phyloP scores from a whole-genome alignment of 257 asterid genomes.

The Coffea canephora region DNA sequence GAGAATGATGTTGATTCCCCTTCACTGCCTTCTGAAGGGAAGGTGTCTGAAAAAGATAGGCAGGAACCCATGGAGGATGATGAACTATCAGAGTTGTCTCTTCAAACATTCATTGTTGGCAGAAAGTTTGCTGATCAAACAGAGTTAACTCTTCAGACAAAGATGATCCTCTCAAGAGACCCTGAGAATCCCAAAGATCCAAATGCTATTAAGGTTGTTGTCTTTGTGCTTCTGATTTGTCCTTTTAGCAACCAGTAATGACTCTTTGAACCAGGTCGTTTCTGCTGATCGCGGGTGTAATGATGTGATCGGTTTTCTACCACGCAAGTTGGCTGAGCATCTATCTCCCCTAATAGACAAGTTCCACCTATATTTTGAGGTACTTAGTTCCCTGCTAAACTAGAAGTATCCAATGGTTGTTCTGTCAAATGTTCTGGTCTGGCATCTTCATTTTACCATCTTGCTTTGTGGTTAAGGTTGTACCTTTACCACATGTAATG shows the following conservation, averaged over 20 bases:
- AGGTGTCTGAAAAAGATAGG: constrained; percentile 25
- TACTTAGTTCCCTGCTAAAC: constrained; percentile 21
- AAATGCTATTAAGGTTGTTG: constrained; percentile 78
- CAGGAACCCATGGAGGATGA: constrained; percentile 30
- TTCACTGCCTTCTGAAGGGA: constrained; percentile 26
- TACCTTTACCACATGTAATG: background rate
- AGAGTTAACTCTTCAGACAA: constrained; percentile 46
- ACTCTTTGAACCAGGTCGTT: constrained; percentile 55
- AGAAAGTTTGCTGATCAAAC: constrained; percentile 57
- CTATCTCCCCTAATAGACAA: constrained; percentile 77
- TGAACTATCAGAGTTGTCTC: constrained; percentile 38
- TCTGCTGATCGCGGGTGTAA: constrained; percentile 46
- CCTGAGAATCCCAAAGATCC: constrained; percentile 68
- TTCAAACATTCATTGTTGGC: constrained; percentile 80
- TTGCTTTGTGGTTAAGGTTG: background rate
- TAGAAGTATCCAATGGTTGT: background rate
- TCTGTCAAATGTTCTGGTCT: background rate
- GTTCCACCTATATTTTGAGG: constrained; percentile 71
- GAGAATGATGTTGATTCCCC: constrained; percentile 23
- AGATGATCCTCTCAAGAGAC: constrained; percentile 67
- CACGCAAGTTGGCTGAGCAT: constrained; percentile 71
- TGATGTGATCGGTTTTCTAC: constrained; percentile 72
- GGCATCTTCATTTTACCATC: background rate
- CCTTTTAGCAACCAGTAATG: constrained; percentile 10
- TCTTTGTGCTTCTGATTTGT: constrained; percentile 14